phyloP scores from a whole-genome alignment of 345 rosid species.

The Crucihimalaya himalaica region DNA sequence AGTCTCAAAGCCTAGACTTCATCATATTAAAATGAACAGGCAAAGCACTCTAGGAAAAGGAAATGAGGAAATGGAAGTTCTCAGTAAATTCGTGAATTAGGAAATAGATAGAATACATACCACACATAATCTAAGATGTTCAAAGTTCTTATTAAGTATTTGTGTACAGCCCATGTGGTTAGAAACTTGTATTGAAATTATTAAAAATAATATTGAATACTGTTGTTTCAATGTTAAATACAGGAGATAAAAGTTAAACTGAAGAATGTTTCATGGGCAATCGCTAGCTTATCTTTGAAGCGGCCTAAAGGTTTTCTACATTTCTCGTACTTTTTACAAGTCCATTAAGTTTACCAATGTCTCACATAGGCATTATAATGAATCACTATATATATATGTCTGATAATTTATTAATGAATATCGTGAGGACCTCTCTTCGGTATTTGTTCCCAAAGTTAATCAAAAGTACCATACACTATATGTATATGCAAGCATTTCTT shows the following conservation, averaged over 20 bases:
- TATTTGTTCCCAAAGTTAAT: neutral
- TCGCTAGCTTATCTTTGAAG: slow-evolving; percentile 70
- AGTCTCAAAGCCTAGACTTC: slow-evolving; percentile 6
- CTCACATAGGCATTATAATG: slow-evolving; percentile 12
- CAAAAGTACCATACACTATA: neutral
- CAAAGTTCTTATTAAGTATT: slow-evolving; percentile 3
- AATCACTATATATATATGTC: neutral
- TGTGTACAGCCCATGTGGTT: slow-evolving; percentile 28
- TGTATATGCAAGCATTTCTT: slow-evolving; percentile 6
- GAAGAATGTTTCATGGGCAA: slow-evolving; percentile 92
- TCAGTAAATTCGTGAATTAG: neutral
- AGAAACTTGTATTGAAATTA: slow-evolving; percentile 14
- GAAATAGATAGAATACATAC: slow-evolving; percentile 1
- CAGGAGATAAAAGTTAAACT: slow-evolving; percentile 72
- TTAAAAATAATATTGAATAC: neutral
- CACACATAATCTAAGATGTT: neutral
- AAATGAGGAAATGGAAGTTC: slow-evolving; percentile 1
- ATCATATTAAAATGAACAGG: slow-evolving; percentile 17
- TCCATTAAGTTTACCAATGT: slow-evolving; percentile 12
- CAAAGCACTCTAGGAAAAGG: slow-evolving; percentile 6
- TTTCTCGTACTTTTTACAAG: slow-evolving; percentile 7
- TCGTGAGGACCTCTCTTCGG: neutral
- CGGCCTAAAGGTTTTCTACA: slow-evolving; percentile 59
- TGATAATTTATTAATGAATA: neutral
- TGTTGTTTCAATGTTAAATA: slow-evolving; percentile 35